Base-by-base conservation (phyloP, 1,139 yeast species). In the Saccharomyces hybrid region DNA sequence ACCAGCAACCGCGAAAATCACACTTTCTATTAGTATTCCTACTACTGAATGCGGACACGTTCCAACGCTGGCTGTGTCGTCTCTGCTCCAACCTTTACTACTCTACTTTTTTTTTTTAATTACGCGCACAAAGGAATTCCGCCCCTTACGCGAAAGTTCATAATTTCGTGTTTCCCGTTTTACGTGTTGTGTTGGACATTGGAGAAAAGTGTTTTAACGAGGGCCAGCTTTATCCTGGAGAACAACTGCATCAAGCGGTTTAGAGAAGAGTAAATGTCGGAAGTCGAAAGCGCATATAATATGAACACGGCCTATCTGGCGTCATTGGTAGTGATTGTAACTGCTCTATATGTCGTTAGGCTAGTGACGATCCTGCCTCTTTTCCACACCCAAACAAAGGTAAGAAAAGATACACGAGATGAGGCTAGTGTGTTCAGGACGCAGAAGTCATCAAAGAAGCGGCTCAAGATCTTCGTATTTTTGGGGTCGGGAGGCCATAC, bases 401-500 rank as follows among this genome's bases (percentile, higher is more conserved):
- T 9, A 29, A 11, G 9, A 2, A 29, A 28, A 11, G 25, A 31
- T 5, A 47, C 38, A 5, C n/a, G 14, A 27, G 19, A 48, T 48
- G 46, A 32, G 26, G 29, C 34, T 27, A 31, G 27, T n/a, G 23
- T 38, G n/a, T 31, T 34, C 19, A 46, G 48, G 42, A 31, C 28
- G 25, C 19, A 44, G 34, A 23, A 48, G 19, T 19, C 31, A n/a
- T 52, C 27, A 41, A 32, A 25, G 7, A 49, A 49, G 14, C 58
- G 57, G 6, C 44, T 63, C 13, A 58, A 60, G 14, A 25, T 61
- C 11, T 66, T 85, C 79, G 73, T 86, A 0, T 74, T 86, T 13
- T 69, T 88, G 4, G 96, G 95, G 0, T 86, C 95, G 1, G 99
- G 90, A 0, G 99, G 98, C 1, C 99, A 93, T 66, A 91, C 98